A percentile compares a stretch with the other conserved stretches of the same genome.
These are phyloP conservation scores for Amaranthus palmeri DNA, from an alignment of 148 eudicot genomes.

Conservation along the genomic window DNA sequence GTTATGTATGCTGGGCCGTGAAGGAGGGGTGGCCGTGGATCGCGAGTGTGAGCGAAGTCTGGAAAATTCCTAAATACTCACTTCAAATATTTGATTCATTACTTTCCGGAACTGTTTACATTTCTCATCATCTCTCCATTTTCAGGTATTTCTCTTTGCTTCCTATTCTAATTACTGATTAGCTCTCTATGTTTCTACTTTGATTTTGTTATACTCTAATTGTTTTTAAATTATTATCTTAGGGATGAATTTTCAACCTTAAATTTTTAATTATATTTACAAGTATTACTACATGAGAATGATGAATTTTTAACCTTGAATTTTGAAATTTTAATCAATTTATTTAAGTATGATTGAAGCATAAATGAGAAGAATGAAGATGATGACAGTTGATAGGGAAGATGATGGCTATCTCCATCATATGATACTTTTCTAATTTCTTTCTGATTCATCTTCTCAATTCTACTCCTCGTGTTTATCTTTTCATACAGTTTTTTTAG, in stretches of 20 bases:
- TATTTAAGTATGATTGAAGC: no score
- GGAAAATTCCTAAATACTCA: neutral
- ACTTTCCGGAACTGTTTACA: neutral
- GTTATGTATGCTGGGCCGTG: no score
- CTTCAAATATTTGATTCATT: neutral
- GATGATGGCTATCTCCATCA: constrained; percentile 20
- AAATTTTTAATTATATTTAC: no score
- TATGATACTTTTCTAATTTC: constrained; percentile 21
- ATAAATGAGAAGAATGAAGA: constrained; percentile 2
- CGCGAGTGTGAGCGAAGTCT: neutral
- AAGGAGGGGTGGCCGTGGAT: no score
- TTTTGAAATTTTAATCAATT: no score
- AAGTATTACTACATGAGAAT: no score
- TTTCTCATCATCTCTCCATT: neutral
- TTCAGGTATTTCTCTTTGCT: neutral
- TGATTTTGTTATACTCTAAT: neutral
- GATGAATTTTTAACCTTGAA: no score
- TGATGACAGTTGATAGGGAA: constrained; percentile 24
- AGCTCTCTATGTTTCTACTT: neutral
- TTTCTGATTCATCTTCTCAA: constrained; percentile 25
- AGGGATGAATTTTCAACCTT: neutral
- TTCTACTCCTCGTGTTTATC: neutral
- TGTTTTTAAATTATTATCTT: neutral
- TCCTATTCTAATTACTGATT: no score
- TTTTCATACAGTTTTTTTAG: neutral